A percentile compares a stretch with the other conserved stretches of the same genome.
These are phyloP conservation scores for Syncephalis plumigaleata DNA, from an alignment of 371 early-diverging fungal species.

Conservation along the genomic window DNA sequence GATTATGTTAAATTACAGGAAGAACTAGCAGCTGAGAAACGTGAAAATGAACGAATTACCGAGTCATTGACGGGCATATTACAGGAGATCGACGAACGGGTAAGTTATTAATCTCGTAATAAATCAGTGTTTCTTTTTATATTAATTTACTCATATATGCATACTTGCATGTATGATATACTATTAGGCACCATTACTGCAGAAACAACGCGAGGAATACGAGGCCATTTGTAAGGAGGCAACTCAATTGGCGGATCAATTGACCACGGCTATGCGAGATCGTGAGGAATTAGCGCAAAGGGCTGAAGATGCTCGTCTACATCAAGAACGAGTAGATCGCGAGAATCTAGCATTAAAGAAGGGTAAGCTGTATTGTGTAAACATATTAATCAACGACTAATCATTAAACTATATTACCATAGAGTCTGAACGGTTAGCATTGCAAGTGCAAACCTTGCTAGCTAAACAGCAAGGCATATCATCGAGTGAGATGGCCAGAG, in stretches of 20 bases:
- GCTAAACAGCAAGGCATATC: no score
- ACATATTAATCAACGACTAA: no score
- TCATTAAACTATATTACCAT: no score
- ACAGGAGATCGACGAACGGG: slow-evolving; percentile 28
- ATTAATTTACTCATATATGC: no score
- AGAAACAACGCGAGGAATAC: slow-evolving; percentile 18
- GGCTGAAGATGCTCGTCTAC: slow-evolving; percentile 7
- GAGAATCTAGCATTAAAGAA: slow-evolving; percentile 10
- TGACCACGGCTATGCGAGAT: slow-evolving; percentile 9
- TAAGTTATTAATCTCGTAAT: slow-evolving; percentile 7
- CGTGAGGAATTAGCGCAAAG: slow-evolving; percentile 1
- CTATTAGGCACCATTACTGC: slow-evolving; percentile 15
- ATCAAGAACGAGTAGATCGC: slow-evolving; percentile 8
- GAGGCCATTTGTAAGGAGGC: slow-evolving; percentile 18
- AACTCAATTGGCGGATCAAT: slow-evolving; percentile 14
- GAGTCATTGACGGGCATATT: slow-evolving; percentile 33
- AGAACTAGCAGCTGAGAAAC: slow-evolving; percentile 18
- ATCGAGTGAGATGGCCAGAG: no score
- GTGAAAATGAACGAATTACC: slow-evolving; percentile 24
- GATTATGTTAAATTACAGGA: slow-evolving; percentile 38
- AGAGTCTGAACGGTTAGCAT: no score
- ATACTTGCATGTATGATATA: no score
- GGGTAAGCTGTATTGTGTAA: neutral
- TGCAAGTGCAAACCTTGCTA: no score
- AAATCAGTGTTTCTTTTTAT: no score